A percentile compares a stretch with the other conserved stretches of the same genome.
Evolutionary conservation across 2,329 filamentous ascomycete genomes (phyloP).

Genomic region (Cercospora sp.): DNA sequence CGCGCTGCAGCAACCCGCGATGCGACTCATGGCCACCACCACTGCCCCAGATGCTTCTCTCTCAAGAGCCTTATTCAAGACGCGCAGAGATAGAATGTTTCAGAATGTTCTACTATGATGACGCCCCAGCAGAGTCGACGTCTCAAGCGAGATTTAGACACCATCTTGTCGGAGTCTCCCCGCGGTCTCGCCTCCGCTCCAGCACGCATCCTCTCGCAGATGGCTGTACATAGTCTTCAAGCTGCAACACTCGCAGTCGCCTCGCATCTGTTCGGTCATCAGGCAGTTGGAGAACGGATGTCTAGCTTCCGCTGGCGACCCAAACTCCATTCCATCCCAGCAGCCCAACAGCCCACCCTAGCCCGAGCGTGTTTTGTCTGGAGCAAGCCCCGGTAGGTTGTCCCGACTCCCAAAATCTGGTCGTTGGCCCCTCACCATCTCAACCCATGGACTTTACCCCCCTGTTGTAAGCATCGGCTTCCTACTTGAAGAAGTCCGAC

Average conservation of each 20-base stretch:
- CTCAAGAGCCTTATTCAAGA: background rate
- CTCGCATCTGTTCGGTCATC: background rate
- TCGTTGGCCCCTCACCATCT: background rate
- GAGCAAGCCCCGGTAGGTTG: background rate
- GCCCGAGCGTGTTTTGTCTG: background rate
- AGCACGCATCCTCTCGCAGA: background rate
- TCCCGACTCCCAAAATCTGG: background rate
- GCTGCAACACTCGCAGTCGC: background rate
- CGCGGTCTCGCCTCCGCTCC: background rate
- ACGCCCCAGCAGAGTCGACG: background rate
- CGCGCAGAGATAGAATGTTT: background rate
- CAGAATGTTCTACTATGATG: constrained; percentile 8
- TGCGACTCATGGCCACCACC: background rate
- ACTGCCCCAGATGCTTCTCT: background rate
- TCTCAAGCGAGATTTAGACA: background rate
- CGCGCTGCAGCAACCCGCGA: background rate
- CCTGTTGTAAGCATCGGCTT: background rate
- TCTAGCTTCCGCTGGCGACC: background rate
- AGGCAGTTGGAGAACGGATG: background rate
- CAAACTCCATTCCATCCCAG: background rate
- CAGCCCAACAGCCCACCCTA: background rate
- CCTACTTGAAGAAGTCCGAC: background rate
- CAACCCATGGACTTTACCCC: background rate
- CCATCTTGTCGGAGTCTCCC: background rate
- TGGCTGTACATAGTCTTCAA: background rate